Evolutionary conservation across 768 basidiomycete species (phyloP), one percentile per base, ranked within the genome.

Genomic region (Podaxis sp.): DNA sequence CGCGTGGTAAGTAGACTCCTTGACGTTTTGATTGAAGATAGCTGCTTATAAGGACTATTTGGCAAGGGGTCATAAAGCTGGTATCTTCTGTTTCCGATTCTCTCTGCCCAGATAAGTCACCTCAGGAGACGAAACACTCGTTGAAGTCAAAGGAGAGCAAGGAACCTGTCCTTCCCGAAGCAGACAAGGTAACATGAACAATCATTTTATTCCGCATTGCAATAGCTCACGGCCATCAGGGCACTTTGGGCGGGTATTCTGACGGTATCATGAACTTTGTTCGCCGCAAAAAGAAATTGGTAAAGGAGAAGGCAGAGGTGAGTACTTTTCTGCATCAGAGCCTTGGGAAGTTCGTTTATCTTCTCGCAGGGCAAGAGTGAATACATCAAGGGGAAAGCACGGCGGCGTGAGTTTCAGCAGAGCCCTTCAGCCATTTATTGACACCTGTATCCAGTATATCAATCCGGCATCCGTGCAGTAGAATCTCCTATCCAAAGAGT

Each of bases 11-110:
- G 44, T 37, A 54, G 7, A 44, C 41, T 2, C 24, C 36, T 33
- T 24, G 6, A 33, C 51, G 20, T 36, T 46, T 24, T 2, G 11
- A 17, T 7, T 11, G 51, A 15, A 15, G 54, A 38, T 2, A 17
- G 44, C 4, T 38, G 22, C 22, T 51, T 8, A n/a, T 36, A 11
- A 7, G 13, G 12, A 3, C n/a, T 4, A 37, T 8, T 6, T 36
- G 17, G 40, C 46, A 20, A 62, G 60, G 60, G 3, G 49, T 62
- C n/a, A 48, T 55, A 20, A 54, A 24, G 17, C 46, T 55, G 28
- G 53, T 48, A 22, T 55, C 60, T 6, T 62, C 60, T 22, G 26
- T 41, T 2, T 10, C 33, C 33, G 53, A 22, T 46, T 22, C 28
- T 13, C 20, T 51, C 17, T 15, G 17, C 10, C 22, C 10, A 17